Percentiles rank a stretch among this genome's conserved stretches.
phyloP scores from a whole-genome alignment of 768 basidiomycete genomes.

The Chlorophyllum brunneum region DNA sequence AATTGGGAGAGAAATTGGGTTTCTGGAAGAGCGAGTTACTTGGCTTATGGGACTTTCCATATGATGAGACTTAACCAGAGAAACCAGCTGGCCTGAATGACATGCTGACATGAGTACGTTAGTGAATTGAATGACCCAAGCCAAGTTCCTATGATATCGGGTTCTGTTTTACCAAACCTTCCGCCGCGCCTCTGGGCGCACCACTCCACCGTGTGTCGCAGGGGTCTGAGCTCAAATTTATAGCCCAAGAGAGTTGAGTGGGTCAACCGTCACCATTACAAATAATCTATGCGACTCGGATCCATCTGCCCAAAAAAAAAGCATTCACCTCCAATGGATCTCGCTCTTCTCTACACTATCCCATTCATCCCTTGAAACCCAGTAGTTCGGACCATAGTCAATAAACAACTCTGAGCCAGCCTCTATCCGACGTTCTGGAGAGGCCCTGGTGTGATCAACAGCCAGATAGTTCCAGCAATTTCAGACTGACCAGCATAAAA shows the following conservation, averaged over 20 bases:
- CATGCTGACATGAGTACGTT: too few species aligned
- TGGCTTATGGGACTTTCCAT: constrained; percentile 16
- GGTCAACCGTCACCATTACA: too few species aligned
- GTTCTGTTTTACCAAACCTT: too few species aligned
- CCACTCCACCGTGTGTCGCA: too few species aligned
- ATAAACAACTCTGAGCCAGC: constrained; percentile 50
- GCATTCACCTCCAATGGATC: constrained; percentile 10
- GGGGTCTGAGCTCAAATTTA: too few species aligned
- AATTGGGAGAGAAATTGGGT: constrained; percentile 42
- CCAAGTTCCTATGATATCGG: too few species aligned
- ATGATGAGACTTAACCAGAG: background rate
- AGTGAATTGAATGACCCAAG: too few species aligned
- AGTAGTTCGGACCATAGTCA: constrained; percentile 42
- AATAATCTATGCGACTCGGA: too few species aligned
- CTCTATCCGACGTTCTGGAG: constrained; percentile 33
- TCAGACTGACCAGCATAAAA: constrained; percentile 47
- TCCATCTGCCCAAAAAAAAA: too few species aligned
- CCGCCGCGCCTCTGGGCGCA: too few species aligned
- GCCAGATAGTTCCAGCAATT: background rate
- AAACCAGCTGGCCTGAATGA: too few species aligned
- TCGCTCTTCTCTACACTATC: background rate
- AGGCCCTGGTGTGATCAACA: background rate
- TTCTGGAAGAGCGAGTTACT: constrained; percentile 33
- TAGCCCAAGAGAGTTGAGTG: too few species aligned
- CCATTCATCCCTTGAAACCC: background rate